Evolutionary conservation across 1,284 basidiomycete genomes (phyloP), one percentile per base, ranked within the genome.

Genomic region (Melampsora americana): DNA sequence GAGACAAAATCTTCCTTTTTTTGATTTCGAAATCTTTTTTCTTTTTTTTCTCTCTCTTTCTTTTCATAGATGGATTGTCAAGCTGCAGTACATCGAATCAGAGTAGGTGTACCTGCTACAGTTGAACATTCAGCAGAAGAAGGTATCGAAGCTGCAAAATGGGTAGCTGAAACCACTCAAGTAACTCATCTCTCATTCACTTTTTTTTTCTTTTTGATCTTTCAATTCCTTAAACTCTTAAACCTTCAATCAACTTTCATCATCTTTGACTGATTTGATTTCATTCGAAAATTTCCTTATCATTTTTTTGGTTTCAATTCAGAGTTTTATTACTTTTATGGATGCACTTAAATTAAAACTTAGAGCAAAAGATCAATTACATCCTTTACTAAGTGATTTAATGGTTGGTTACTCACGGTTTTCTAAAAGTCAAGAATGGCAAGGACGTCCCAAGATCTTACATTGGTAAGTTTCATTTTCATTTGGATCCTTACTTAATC

Each of bases 291-390:
- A 42, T 7, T 42, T 42, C 28, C 60, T 35, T 60, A 44, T 30
- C 1, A 35, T 0, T 14, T 28, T 28, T 18, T 50, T n/a, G n/a
- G 26, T 18, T 1, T 12, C 4, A 9, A 1, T 26, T 7, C 77
- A 95, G 92, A 91, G 89, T 81, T 99, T 98, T 80, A 99, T 99
- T 80, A 98, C 95, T 0, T 95, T 99, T 79, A 97, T 98, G 92
- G 95, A 99, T 81, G 95, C 95, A 0, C 86, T 98, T 66, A 95
- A 95, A 82, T 86, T 98, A 77, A 90, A 91, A 56, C 85, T 98
- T 81, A 88, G 92, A 44, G 95, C 96, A 2, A 99, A 99, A 83
- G 96, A 99, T 82, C 94, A 98, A 82, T 85, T 99, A 11, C 95
- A 98, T 82, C 95, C 95, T 0, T 89, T 97, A 78, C 83, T 99